phyloP scores from a whole-genome alignment of 164 flowering plant species.

The Litsea cubeba region DNA sequence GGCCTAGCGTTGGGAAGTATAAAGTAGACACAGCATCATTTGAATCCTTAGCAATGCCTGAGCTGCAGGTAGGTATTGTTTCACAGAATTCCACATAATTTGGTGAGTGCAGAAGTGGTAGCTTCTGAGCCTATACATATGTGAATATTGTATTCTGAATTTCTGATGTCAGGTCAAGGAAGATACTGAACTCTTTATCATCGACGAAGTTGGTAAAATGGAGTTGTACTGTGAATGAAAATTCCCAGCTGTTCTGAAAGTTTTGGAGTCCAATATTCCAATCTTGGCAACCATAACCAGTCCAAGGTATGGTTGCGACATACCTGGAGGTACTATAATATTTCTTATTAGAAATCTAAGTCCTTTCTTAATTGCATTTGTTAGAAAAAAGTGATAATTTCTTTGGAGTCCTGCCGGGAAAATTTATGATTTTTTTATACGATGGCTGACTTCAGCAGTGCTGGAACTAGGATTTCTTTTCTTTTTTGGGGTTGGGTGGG shows the following conservation, averaged over 20 bases:
- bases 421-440: no score
- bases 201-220: conserved; percentile 97
- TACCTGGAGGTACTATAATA: conserved; percentile 63
- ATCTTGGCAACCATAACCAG: conserved; percentile 73
- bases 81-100: not conserved
- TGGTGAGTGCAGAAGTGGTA: not conserved
- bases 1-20: conserved; percentile 83
- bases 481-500: no score
- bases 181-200: conserved; percentile 73
- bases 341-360: not conserved
- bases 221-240: conserved; percentile 76
- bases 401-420: not conserved
- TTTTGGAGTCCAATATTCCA: conserved; percentile 68
- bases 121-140: not conserved
- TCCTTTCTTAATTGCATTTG: not conserved
- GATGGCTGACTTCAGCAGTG: not conserved
- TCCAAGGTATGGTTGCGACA: conserved; percentile 66
- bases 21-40: conserved; percentile 80
- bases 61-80: conserved; percentile 57
- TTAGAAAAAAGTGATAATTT: not conserved
- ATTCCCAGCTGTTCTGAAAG: conserved; percentile 68
- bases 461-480: no score
- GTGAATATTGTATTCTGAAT: conserved; percentile 1
- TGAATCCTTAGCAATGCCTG: conserved; percentile 78
- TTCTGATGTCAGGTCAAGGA: conserved; percentile 49